Evolutionary conservation across 2,329 filamentous ascomycete species (phyloP).

Genomic region (Teratosphaeriaceae sp.): DNA sequence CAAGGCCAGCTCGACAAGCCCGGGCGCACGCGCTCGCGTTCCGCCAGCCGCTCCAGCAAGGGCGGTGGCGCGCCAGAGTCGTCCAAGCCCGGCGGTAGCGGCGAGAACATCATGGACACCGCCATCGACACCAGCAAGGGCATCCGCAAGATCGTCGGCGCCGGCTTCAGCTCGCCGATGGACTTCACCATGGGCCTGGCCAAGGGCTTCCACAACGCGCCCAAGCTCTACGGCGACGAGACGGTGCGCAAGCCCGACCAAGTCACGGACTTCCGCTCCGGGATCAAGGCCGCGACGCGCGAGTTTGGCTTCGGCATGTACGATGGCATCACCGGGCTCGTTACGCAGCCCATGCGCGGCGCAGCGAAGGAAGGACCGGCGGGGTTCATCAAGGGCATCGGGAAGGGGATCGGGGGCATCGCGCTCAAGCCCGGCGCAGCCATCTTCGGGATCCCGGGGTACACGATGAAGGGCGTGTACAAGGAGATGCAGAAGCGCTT

Average conservation of each 20-base stretch:
- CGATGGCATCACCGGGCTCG: slow-evolving; percentile 67
- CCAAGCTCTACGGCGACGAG: slow-evolving; percentile 76
- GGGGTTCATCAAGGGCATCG: slow-evolving; percentile 69
- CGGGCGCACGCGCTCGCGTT: slow-evolving; percentile 14
- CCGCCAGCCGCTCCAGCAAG: slow-evolving; percentile 12
- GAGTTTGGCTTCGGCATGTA: slow-evolving; percentile 69
- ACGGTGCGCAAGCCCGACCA: slow-evolving; percentile 72
- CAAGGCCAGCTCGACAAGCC: slow-evolving; percentile 14
- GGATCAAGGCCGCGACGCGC: slow-evolving; percentile 61
- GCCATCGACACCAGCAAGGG: slow-evolving; percentile 29
- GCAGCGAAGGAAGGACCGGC: slow-evolving; percentile 53
- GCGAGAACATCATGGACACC: slow-evolving; percentile 19
- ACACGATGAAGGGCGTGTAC: slow-evolving; percentile 71
- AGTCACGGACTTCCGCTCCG: slow-evolving; percentile 69
- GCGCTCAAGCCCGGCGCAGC: slow-evolving; percentile 68
- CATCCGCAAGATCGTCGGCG: slow-evolving; percentile 30
- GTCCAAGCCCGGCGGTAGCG: slow-evolving; percentile 4
- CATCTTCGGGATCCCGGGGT: slow-evolving; percentile 53
- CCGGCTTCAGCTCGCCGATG: slow-evolving; percentile 64
- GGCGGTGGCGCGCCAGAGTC: background rate
- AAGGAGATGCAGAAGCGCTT: slow-evolving; percentile 64
- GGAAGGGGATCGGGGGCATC: slow-evolving; percentile 70
- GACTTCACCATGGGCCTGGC: slow-evolving; percentile 78
- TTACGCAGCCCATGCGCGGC: slow-evolving; percentile 66
- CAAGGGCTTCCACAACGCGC: slow-evolving; percentile 82